Base-by-base conservation (phyloP, 148 eudicot genomes). In the Drosera capensis region DNA sequence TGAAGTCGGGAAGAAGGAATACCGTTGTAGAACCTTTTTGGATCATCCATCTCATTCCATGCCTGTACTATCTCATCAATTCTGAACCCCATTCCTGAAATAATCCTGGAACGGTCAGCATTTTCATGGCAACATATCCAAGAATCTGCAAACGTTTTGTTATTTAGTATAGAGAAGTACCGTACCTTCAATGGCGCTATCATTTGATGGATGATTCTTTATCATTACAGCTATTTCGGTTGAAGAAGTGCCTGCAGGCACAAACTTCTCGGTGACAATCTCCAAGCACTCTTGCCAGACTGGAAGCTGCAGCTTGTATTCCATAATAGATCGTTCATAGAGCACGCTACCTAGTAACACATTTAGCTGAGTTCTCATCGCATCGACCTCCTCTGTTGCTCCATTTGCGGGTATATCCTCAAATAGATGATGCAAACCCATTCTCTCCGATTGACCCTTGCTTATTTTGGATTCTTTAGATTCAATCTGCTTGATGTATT, bases 221-320 rank as follows among this genome's bases (percentile, higher is more conserved):
- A 85, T 59, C 95, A 90, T 85, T 22, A 90, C 95, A 69, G 93
- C 78, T 63, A 90, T 61, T 68, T 90, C 94, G 14, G 99, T 73
- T 8, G 72, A 67, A 62, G 95, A 82, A 74, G 86, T 88, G 46
- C 99, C 94, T 5, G 99, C 85, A 29, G 61, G 77, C 57, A 78
- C 82, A 56, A 90, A 90, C 58, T 85, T 90, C 57, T 85, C 99
- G 47, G 81, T 53, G 6, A 94, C 72, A 57, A 70, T 78, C 63
- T 85, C 99, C 65, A 90, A 67, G 61, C 88, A 90, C 57, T 90
- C 99, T 7, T 80, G 80, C 95, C 99, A 90, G n/a, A 78, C 80
- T 0, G 88, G 95, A 29, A 90, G 64, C 26, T 66, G 78, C 25
- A 90, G 45, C 48, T 90, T 90, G 48, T 58, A 81, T 63, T 85